A percentile compares a stretch with the other conserved stretches of the same genome.
Evolutionary conservation across 371 early-diverging fungal species (phyloP).

Genomic region (Haplosporangium sp.): DNA sequence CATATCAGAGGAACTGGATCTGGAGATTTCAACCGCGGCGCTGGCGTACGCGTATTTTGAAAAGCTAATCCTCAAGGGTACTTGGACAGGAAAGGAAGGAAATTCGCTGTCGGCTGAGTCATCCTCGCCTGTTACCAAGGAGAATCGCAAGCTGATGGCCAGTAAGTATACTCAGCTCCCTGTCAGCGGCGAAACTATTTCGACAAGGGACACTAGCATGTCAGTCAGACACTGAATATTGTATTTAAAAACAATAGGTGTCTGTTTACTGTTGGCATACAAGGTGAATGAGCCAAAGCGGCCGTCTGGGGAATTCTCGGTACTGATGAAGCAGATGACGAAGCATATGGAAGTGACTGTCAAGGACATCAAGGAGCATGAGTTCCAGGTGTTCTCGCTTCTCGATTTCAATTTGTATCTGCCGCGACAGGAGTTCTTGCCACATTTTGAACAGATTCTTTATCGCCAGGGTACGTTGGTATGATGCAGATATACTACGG

Average conservation of each 20-base stretch:
- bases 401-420: conserved; percentile 89
- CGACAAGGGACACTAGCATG: too few species aligned
- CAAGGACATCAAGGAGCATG: conserved; percentile 84
- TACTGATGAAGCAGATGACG: conserved; percentile 63
- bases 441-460: conserved; percentile 88
- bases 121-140: conserved; percentile 71
- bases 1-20: conserved; percentile 63
- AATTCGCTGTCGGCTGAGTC: conserved; percentile 60
- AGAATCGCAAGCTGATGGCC: conserved; percentile 84
- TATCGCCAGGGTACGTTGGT: conserved; percentile 44
- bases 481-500: background rate
- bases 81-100: conserved; percentile 41
- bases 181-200: too few species aligned
- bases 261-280: conserved; percentile 81
- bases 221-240: background rate
- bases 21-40: conserved; percentile 93
- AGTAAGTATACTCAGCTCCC: conserved; percentile 58
- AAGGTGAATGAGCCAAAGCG: conserved; percentile 91
- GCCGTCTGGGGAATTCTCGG: conserved; percentile 59
- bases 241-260: conserved; percentile 57
- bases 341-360: conserved; percentile 77
- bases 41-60: conserved; percentile 93
- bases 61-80: conserved; percentile 83
- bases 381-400: conserved; percentile 87
- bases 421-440: conserved; percentile 83